Percentiles rank a stretch among this genome's conserved stretches.
Conservation (phyloP, 164 flowering plant species). For the Chimonanthus salicifolius region DNA sequence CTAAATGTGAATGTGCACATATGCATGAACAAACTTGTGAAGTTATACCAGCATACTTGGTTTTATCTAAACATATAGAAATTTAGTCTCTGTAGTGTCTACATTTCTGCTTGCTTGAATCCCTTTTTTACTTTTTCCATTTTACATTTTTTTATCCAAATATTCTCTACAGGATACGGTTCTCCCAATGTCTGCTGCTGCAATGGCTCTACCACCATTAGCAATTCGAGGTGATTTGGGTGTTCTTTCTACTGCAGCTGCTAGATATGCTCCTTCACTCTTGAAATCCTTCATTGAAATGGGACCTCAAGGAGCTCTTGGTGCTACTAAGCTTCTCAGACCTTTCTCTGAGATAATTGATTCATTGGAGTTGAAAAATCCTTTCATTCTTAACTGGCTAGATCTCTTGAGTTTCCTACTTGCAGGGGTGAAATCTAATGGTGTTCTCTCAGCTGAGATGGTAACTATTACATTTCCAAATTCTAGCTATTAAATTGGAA, state of each 20-base stretch:
- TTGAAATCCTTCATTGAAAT: constrained; percentile 73
- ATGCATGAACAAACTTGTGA: background rate
- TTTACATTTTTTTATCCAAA: background rate
- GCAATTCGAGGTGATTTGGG: constrained; percentile 90
- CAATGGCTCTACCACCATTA: constrained; percentile 94
- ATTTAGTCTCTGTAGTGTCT: background rate
- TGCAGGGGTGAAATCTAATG: constrained; percentile 93
- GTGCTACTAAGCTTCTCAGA: constrained; percentile 87
- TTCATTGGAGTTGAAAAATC: constrained; percentile 75
- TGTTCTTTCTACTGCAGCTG: constrained; percentile 81
- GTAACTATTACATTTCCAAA: constrained; percentile 31
- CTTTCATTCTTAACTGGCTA: constrained; percentile 86
- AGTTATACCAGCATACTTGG: background rate
- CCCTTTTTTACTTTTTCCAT: background rate
- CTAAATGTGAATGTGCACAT: background rate
- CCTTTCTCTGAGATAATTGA: constrained; percentile 89
- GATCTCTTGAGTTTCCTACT: constrained; percentile 86
- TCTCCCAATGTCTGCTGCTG: constrained; percentile 86
- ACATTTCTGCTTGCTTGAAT: background rate
- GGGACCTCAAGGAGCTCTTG: constrained; percentile 93
- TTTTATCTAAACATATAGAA: background rate
- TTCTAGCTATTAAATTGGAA: background rate
- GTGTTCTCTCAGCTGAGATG: constrained; percentile 97
- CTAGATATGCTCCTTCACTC: constrained; percentile 86
- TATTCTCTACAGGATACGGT: constrained; percentile 63